These are phyloP conservation scores for Teratosphaeria gauchensis DNA, from an alignment of 2,329 filamentous ascomycete species.

Conservation along the genomic window DNA sequence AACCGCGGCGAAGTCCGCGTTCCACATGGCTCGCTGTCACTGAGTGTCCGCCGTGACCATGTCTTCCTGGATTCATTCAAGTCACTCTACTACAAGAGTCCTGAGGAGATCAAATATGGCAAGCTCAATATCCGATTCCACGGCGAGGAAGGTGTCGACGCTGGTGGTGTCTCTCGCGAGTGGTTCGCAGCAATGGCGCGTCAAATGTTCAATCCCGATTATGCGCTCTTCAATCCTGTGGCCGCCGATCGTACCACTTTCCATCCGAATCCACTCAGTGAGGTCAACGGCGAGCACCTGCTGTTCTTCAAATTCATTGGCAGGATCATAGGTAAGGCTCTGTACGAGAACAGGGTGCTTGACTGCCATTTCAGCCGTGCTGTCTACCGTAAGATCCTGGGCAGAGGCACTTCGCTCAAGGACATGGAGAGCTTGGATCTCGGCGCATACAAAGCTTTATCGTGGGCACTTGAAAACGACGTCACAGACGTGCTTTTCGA, in stretches of 20 bases:
- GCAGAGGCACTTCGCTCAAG: constrained; percentile 91
- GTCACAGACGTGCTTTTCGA: constrained; percentile 97
- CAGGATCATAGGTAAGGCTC: constrained; percentile 92
- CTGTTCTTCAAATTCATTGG: constrained; percentile 99
- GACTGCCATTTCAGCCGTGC: constrained; percentile 99
- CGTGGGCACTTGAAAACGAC: constrained; percentile 98
- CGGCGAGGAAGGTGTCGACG: constrained; percentile 94
- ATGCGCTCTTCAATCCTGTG: constrained; percentile 90
- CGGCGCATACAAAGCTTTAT: constrained; percentile 96
- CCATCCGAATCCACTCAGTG: constrained; percentile 91
- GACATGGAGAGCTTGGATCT: constrained; percentile 98
- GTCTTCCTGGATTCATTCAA: constrained; percentile 99
- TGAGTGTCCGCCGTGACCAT: constrained; percentile 83
- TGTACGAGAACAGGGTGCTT: constrained; percentile 90
- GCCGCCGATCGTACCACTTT: constrained; percentile 97
- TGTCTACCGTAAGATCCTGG: constrained; percentile 94
- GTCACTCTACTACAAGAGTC: constrained; percentile 92
- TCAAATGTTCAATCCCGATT: constrained; percentile 98
- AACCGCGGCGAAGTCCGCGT: constrained; percentile 61
- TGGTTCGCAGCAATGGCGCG: constrained; percentile 98
- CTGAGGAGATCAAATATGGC: constrained; percentile 97
- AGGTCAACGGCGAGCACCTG: constrained; percentile 88
- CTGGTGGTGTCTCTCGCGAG: constrained; percentile 91
- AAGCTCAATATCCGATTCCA: constrained; percentile 97
- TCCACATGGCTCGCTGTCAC: constrained; percentile 62